Evolutionary conservation across 345 rosid genomes (phyloP).

Genomic region (Gossypium thurberi): DNA sequence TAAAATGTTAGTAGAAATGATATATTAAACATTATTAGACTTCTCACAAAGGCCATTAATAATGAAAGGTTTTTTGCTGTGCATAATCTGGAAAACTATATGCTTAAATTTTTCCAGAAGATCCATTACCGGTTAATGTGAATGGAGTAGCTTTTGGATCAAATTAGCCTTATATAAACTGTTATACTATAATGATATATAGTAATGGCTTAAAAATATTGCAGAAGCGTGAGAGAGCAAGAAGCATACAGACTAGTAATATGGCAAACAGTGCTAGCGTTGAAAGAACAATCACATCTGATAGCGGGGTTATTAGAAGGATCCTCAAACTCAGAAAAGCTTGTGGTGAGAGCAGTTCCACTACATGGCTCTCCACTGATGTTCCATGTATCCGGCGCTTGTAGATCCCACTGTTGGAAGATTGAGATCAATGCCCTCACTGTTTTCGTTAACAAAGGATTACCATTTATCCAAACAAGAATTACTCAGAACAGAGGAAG

Average conservation of each 20-base stretch:
- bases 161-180: not conserved
- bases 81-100: not conserved
- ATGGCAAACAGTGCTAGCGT: conserved; percentile 18
- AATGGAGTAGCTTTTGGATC: not conserved
- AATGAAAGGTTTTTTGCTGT: not conserved
- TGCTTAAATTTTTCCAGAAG: not conserved
- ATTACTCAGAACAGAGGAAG: not conserved
- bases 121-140: not conserved
- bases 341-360: conserved; percentile 30
- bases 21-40: not conserved
- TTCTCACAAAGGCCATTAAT: not conserved
- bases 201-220: not conserved
- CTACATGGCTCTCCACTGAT: conserved; percentile 45
- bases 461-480: not conserved
- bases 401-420: conserved; percentile 35
- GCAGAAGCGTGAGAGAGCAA: not conserved
- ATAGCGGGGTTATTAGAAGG: conserved; percentile 31
- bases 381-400: conserved; percentile 35
- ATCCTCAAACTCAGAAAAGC: conserved; percentile 21
- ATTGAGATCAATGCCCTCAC: conserved; percentile 41
- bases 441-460: not conserved
- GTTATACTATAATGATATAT: not conserved
- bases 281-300: conserved; percentile 49
- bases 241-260: conserved; percentile 6
- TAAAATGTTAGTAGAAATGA: not conserved